Conservation (phyloP, 371 early-diverging fungal genomes). For the Apophysomyces elegans region DNA sequence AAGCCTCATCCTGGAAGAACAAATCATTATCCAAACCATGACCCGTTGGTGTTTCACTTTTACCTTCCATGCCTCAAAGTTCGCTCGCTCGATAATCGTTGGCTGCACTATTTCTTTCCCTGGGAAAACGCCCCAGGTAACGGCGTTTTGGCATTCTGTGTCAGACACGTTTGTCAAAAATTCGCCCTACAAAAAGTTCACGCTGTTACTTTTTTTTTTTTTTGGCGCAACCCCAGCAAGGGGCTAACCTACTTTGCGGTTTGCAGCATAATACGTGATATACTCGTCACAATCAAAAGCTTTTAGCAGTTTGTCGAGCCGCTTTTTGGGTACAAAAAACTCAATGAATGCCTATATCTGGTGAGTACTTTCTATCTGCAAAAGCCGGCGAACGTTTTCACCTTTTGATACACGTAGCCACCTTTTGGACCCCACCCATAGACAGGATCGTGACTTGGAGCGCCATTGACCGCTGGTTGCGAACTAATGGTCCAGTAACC, state of each 20-base stretch:
- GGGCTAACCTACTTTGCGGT: conserved; percentile 52
- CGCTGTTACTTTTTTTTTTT: conserved; percentile 12
- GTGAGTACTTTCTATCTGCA: too few relatives aligned
- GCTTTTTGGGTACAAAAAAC: conserved; percentile 68
- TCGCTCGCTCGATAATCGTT: conserved; percentile 87
- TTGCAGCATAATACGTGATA: conserved; percentile 90
- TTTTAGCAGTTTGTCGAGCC: conserved; percentile 47
- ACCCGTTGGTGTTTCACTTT: conserved; percentile 15
- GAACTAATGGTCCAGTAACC: conserved; percentile 92
- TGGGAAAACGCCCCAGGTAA: conserved; percentile 98
- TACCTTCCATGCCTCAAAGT: conserved; percentile 93
- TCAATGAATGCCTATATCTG: conserved; percentile 71
- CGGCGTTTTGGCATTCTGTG: conserved; percentile 69
- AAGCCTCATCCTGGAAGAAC: conserved; percentile 75
- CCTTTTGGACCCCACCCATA: conserved; percentile 96
- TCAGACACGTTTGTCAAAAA: conserved; percentile 69
- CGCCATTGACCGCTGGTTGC: conserved; percentile 96
- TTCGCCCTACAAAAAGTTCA: conserved; percentile 57
- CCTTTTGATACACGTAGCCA: conserved; percentile 95
- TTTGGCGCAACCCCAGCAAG: conserved; percentile 11
- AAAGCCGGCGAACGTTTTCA: conserved; percentile 15
- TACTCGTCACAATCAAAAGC: conserved; percentile 58
- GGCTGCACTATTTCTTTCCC: conserved; percentile 95
- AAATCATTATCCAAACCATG: conserved; percentile 17
- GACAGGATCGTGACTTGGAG: conserved; percentile 68